Base-by-base conservation (phyloP, 176 grass and related monocot species). In the Cenchrus americanus region DNA sequence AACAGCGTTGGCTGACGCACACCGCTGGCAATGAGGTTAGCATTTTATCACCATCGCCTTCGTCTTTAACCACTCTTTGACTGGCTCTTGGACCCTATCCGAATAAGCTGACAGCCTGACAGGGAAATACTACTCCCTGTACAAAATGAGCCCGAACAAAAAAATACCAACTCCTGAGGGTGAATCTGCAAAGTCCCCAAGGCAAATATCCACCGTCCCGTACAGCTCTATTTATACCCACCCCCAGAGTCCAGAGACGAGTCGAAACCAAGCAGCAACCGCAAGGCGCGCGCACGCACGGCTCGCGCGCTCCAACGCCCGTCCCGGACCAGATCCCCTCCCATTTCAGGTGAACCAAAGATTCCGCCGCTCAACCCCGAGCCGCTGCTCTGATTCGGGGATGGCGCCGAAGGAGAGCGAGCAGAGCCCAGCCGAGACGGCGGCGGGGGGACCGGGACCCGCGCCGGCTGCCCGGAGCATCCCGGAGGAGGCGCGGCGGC, bases 401-500 rank as follows among this genome's bases (percentile, higher is more conserved):
- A 97, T 97, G 94, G 89, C 90, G 81, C 85, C 83, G 72, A 86
- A 87, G 50, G 89, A 94, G 77, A 88, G 66, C 74, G 73, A 79
- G 79, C 43, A 42, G 85, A 44, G 21, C 18, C 73, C n/a, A 57
- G 55, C 23, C 22, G 66, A 10, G 23, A 57, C 27, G 62, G 27
- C 70, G 23, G 5, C 34, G 2, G 34, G 34, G 34, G 34, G 34
- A 3, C 34, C 34, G 34, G 34, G 34, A 37, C 34, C 19, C 55
- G 57, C 64, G 68, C 3, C 64, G 67, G 43, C 53, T 17, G 80
- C 24, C 57, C 57, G 48, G 90, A 82, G 83, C 79, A 96, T 99
- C 54, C 97, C 97, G 65, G 92, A 76, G 91, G 97, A 99, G 89
- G 93, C 93, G 84, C 75, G 86, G 69, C 77, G 81, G 61, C 80